These are phyloP conservation scores for Phaeosphaeria sp. DNA, from an alignment of 2,329 filamentous ascomycete species.

Conservation along the genomic window DNA sequence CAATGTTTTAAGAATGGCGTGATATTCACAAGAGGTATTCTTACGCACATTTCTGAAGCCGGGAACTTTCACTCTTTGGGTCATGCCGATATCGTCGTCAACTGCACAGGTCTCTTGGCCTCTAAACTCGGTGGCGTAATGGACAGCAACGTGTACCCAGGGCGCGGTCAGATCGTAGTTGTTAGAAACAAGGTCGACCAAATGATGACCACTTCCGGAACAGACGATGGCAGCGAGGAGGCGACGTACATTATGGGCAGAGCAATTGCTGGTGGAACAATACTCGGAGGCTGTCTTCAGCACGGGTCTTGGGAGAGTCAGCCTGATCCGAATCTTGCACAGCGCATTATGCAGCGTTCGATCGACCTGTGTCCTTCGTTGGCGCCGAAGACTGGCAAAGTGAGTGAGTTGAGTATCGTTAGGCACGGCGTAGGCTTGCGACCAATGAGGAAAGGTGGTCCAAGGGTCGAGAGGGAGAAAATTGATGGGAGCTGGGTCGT, in stretches of 20 bases:
- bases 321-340: constrained; percentile 79
- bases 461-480: constrained; percentile 75
- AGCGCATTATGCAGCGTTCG: constrained; percentile 82
- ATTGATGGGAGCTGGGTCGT: constrained; percentile 71
- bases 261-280: constrained; percentile 75
- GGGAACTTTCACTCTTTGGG: constrained; percentile 63
- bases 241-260: constrained; percentile 82
- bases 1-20: constrained; percentile 79
- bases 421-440: constrained; percentile 83
- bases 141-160: constrained; percentile 75
- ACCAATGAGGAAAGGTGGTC: constrained; percentile 74
- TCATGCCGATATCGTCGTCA: constrained; percentile 74
- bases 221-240: constrained; percentile 76
- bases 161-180: constrained; percentile 81
- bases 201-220: constrained; percentile 75
- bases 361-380: constrained; percentile 70
- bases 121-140: constrained; percentile 79
- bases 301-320: constrained; percentile 79
- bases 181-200: constrained; percentile 77
- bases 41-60: constrained; percentile 75
- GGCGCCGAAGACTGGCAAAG: constrained; percentile 65
- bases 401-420: constrained; percentile 73
- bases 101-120: constrained; percentile 82
- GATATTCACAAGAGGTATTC: constrained; percentile 54
- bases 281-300: constrained; percentile 86